A percentile compares a stretch with the other conserved stretches of the same genome.
Evolutionary conservation across 1,139 yeast species (phyloP).

Genomic region (Groenewaldozyma sp.): DNA sequence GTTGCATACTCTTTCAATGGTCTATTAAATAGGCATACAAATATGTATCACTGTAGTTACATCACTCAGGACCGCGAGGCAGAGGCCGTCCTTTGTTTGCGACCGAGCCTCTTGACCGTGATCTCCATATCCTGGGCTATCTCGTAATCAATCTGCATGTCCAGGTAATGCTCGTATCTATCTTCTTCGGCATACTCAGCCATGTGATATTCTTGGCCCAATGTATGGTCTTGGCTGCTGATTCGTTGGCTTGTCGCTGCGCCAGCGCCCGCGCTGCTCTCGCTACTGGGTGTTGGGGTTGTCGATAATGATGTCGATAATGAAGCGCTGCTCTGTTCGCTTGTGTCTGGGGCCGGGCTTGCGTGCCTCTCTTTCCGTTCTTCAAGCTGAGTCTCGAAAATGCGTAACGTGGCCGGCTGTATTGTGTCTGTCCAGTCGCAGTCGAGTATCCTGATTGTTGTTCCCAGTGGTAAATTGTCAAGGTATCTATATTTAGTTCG

Average conservation of each 20-base stretch:
- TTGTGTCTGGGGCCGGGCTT: neutral
- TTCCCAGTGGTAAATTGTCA: conserved; percentile 10
- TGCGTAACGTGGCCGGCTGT: neutral
- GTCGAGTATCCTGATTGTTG: conserved; percentile 9
- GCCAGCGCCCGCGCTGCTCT: too few species aligned
- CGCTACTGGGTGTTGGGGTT: too few species aligned
- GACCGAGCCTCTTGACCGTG: neutral
- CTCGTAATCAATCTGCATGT: neutral
- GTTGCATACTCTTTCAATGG: too few species aligned
- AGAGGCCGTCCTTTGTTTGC: neutral
- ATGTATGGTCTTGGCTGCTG: too few species aligned
- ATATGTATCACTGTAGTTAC: too few species aligned
- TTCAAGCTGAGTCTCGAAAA: neutral
- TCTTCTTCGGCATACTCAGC: too few species aligned
- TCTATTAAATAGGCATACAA: too few species aligned
- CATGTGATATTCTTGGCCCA: too few species aligned
- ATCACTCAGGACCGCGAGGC: too few species aligned
- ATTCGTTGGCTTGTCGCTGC: too few species aligned
- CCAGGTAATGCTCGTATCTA: neutral
- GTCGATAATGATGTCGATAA: too few species aligned
- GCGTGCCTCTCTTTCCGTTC: neutral
- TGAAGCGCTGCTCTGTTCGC: neutral
- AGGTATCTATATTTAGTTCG: conserved; percentile 9
- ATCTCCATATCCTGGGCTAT: neutral
- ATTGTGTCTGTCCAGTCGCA: conserved; percentile 11